phyloP scores from a whole-genome alignment of 2,329 filamentous ascomycete species.

The Fusarium equiseti region DNA sequence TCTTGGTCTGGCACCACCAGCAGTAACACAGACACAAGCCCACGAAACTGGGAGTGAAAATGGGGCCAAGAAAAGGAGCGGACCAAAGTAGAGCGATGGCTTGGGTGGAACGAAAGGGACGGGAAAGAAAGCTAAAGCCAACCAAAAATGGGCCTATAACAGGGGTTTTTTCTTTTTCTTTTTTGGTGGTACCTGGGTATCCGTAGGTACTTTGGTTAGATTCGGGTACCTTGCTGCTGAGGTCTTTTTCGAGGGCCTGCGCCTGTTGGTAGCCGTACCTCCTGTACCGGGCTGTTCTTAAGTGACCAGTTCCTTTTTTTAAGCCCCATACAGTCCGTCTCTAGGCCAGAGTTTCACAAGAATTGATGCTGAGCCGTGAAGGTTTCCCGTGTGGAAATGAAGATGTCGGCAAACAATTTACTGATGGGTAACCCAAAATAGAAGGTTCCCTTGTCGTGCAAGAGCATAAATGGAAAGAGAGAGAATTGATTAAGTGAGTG shows the following conservation, averaged over 20 bases:
- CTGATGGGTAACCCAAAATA: constrained; percentile 11
- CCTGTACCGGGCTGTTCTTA: constrained; percentile 3
- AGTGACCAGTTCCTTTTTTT: neutral
- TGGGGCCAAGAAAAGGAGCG: constrained; percentile 29
- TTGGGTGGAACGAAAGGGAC: constrained; percentile 15
- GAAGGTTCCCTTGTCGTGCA: constrained; percentile 1
- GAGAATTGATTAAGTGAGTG: neutral
- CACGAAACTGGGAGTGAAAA: constrained; percentile 18
- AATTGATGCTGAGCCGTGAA: constrained; percentile 22
- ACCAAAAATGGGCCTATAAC: constrained; percentile 10
- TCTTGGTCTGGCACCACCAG: constrained; percentile 18
- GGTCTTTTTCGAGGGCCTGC: constrained; percentile 24
- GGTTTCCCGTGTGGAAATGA: constrained; percentile 31
- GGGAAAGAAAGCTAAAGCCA: constrained; percentile 24
- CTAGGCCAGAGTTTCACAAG: constrained; percentile 30
- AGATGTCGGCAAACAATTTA: constrained; percentile 3
- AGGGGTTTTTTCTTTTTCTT: neutral
- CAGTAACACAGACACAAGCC: neutral
- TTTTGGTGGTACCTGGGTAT: constrained; percentile 8
- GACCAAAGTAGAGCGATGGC: neutral
- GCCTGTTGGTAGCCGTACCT: neutral
- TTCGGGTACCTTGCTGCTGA: constrained; percentile 30
- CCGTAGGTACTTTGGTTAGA: constrained; percentile 14
- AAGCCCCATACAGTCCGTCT: constrained; percentile 4
- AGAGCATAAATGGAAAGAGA: constrained; percentile 15